A percentile compares a stretch with the other conserved stretches of the same genome.
phyloP scores from a whole-genome alignment of 495 filamentous ascomycete genomes.

The Pseudotulostoma volvatum region DNA sequence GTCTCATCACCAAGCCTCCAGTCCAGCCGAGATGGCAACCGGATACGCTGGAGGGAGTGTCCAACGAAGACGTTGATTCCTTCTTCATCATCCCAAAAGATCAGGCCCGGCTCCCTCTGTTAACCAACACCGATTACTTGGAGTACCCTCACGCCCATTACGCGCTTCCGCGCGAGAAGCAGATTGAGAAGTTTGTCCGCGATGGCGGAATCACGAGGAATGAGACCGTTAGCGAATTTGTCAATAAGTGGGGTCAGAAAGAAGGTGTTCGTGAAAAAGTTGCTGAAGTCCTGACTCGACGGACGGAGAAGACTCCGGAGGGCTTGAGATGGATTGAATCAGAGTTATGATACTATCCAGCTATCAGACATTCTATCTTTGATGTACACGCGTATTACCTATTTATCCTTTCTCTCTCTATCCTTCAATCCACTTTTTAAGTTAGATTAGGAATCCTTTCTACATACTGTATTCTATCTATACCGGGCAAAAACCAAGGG shows the following conservation, averaged over 20 bases:
- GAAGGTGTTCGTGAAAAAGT: slow-evolving; percentile 8
- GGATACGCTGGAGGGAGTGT: slow-evolving; percentile 44
- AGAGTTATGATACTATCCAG: neutral
- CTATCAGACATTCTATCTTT: no score
- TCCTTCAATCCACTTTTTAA: no score
- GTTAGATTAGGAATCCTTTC: no score
- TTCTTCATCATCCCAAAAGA: slow-evolving; percentile 38
- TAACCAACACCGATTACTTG: slow-evolving; percentile 37
- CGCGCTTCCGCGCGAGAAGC: slow-evolving; percentile 59
- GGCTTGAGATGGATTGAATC: slow-evolving; percentile 6
- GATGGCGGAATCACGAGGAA: slow-evolving; percentile 2
- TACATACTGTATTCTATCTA: no score
- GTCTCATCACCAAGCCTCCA: slow-evolving; percentile 49
- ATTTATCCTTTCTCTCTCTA: no score
- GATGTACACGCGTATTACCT: no score
- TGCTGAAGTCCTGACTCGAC: slow-evolving; percentile 6
- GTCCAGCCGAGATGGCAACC: slow-evolving; percentile 55
- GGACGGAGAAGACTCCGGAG: slow-evolving; percentile 3
- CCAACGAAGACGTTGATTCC: slow-evolving; percentile 35
- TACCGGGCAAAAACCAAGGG: no score
- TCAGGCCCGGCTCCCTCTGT: slow-evolving; percentile 32
- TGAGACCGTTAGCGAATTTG: slow-evolving; percentile 16
- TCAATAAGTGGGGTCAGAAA: slow-evolving; percentile 15
- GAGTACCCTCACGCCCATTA: slow-evolving; percentile 49
- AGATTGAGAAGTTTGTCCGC: slow-evolving; percentile 41